A percentile compares a stretch with the other conserved stretches of the same genome.
These are phyloP conservation scores for Hydnum rufescens DNA, from an alignment of 768 basidiomycete genomes.

Conservation along the genomic window DNA sequence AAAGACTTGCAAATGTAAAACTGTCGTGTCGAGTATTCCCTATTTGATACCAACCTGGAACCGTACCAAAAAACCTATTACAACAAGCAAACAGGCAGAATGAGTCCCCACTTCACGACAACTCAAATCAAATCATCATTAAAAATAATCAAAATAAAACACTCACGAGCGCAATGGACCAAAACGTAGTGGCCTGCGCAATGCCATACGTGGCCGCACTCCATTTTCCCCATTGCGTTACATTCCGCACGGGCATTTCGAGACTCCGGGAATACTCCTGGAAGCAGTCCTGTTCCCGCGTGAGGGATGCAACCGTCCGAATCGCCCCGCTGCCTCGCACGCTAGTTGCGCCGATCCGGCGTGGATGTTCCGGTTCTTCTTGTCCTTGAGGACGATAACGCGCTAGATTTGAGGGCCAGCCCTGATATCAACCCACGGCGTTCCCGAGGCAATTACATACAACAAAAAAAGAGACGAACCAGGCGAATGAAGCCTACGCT, in stretches of 20 bases:
- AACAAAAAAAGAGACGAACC: conserved; percentile 21
- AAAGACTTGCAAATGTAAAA: conserved; percentile 32
- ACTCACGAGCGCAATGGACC: conserved; percentile 50
- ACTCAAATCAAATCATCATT: neutral
- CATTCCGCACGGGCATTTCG: conserved; percentile 43
- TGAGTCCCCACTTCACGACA: neutral
- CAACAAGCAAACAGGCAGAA: too few relatives aligned
- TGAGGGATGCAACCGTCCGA: conserved; percentile 73
- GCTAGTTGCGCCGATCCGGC: conserved; percentile 69
- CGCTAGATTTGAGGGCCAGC: too few relatives aligned
- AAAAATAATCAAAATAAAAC: neutral
- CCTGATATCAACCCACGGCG: neutral
- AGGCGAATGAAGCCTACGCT: conserved; percentile 60
- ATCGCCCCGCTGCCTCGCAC: conserved; percentile 83
- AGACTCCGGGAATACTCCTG: conserved; percentile 44
- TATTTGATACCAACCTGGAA: conserved; percentile 34
- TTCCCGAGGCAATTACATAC: neutral
- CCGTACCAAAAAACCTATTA: conserved; percentile 54
- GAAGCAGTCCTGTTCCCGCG: conserved; percentile 65
- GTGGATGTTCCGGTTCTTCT: conserved; percentile 59
- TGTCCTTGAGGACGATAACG: conserved; percentile 75
- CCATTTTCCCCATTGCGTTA: conserved; percentile 42
- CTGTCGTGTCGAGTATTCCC: conserved; percentile 31
- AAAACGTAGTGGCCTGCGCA: conserved; percentile 57
- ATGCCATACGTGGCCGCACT: conserved; percentile 47